Percentiles rank a stretch among this genome's conserved stretches.
Conservation (phyloP, 1,139 yeast genomes). For the Yueomyces sp. region DNA sequence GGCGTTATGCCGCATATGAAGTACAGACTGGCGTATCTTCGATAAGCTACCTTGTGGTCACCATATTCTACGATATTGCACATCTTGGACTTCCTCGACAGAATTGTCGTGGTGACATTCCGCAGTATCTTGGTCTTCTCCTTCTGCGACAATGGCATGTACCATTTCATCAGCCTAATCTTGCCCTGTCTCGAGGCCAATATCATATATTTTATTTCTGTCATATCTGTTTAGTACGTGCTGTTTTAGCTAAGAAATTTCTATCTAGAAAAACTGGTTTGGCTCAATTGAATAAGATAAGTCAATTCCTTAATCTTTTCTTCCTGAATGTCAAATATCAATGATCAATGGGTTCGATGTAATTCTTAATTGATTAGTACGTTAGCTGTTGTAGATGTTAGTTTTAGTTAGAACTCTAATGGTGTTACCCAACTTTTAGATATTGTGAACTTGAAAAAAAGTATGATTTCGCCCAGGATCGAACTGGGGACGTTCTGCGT, state of each 20-base stretch:
- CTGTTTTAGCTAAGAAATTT: background rate
- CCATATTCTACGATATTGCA: conserved; percentile 89
- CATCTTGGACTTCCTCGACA: conserved; percentile 85
- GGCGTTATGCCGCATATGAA: conserved; percentile 74
- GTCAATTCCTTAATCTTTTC: too few species aligned
- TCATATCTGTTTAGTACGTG: conserved; percentile 20
- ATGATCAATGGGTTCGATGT: too few species aligned
- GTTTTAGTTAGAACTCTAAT: too few species aligned
- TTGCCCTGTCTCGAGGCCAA: conserved; percentile 91
- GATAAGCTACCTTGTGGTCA: conserved; percentile 77
- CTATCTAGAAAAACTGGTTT: too few species aligned
- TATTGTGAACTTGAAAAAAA: too few species aligned
- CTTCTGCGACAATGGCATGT: conserved; percentile 63
- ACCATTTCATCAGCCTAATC: conserved; percentile 89
- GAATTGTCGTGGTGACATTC: conserved; percentile 75
- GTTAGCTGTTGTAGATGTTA: too few species aligned
- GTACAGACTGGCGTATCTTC: conserved; percentile 86
- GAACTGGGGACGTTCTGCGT: conserved; percentile 99
- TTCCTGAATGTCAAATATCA: too few species aligned
- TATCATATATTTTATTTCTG: conserved; percentile 69
- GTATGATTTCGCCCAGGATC: conserved; percentile 97
- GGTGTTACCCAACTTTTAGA: too few species aligned
- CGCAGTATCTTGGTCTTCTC: conserved; percentile 75
- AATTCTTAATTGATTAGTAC: too few species aligned
- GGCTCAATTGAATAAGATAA: too few species aligned